Base-by-base conservation (phyloP, 225 moss, liverwort and hornwort species). In the Pseudoscleropodium purum region DNA sequence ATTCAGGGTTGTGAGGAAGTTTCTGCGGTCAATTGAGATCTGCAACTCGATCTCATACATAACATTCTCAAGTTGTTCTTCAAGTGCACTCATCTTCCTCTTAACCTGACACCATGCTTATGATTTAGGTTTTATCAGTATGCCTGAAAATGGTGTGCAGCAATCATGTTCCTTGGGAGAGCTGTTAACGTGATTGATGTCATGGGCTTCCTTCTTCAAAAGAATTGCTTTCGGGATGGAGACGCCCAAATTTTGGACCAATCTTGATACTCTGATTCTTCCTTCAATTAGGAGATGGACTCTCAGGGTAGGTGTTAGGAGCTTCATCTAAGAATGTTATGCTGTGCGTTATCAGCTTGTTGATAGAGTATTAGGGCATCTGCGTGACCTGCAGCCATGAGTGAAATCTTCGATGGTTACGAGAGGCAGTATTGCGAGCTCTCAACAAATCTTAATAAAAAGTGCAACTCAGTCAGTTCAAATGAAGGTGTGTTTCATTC, bases 341-440 rank as follows among this genome's bases (percentile, higher is more conserved):
- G 37, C 56, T 60, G 85, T 59, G 41, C 36, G 13, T 51, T 74
- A 67, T 74, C 84, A 84, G 84, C 65, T 79, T 87, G 33, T 75
- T 65, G 84, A 72, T 84, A 74, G 70, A 88, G 54, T 76, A 47
- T 79, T 76, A 81, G 72, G 89, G 85, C 43, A 60, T 91, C 41
- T 33, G 62, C 76, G 82, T 36, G 82, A 62, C 64, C 63, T 75
- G 78, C 86, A 83, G 85, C 87, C 83, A 93, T 93, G 93, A 91
- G 92, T 86, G 93, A 90, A 87, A 90, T 92, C 74, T 92, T 93
- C 54, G 93, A 93, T 85, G 93, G 92, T 39, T 90, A 93, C 82
- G 92, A 93, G 93, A 93, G 93, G 93, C 93, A 93, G 75, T 93
- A 93, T 62, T 93, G 93, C 90, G 93, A 93, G 92, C 93, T 93